Evolutionary conservation across 306 rosid species (phyloP).

Genomic region (Acacia melanoxylon): DNA sequence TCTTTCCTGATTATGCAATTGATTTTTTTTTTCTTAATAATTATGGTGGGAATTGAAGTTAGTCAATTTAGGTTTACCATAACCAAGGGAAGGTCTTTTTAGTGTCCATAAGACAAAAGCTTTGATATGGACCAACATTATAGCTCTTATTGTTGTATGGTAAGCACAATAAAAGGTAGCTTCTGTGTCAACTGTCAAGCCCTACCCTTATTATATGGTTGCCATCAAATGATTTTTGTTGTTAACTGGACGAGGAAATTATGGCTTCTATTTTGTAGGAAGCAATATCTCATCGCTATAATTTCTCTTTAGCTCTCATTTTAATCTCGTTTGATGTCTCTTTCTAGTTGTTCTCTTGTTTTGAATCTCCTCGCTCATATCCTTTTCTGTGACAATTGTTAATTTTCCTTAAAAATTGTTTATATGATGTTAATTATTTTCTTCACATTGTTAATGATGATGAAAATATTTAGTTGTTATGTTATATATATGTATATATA

Average conservation of each 20-base stretch:
- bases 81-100: background rate
- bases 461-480: too few species aligned
- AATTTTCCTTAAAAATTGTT: too few species aligned
- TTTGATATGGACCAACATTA: background rate
- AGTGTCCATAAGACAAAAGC: background rate
- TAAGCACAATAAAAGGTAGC: background rate
- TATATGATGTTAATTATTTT: too few species aligned
- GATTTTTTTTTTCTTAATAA: background rate
- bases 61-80: background rate
- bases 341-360: constrained; percentile 23
- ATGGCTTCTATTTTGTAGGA: background rate
- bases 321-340: constrained; percentile 25
- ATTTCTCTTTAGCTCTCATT: constrained; percentile 2
- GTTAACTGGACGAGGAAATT: constrained; percentile 11
- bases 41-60: background rate
- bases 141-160: background rate
- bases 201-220: background rate
- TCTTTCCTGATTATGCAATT: background rate
- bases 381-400: constrained; percentile 8
- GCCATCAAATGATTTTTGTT: background rate
- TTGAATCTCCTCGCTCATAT: background rate
- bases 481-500: too few species aligned
- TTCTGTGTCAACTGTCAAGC: background rate
- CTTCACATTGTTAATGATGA: too few species aligned
- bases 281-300: background rate